Evolutionary conservation across 306 rosid species (phyloP).

Genomic region (Lathyrus aphaca): DNA sequence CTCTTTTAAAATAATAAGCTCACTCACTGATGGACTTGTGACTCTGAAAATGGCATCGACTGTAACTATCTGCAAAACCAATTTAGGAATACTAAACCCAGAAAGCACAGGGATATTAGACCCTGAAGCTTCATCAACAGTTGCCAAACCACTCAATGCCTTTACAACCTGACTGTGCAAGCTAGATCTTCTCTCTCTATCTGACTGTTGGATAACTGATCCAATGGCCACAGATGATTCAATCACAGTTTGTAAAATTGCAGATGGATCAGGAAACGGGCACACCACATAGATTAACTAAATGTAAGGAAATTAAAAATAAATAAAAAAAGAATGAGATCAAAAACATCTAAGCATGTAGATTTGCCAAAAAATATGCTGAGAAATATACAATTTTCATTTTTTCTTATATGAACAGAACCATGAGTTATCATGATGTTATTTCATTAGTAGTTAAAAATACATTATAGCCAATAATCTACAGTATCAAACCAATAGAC

Average conservation of each 20-base stretch:
- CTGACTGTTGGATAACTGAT: conserved; percentile 79
- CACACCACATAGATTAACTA: conserved; percentile 97
- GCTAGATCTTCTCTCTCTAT: conserved; percentile 81
- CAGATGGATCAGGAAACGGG: conserved; percentile 96
- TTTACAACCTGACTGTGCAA: conserved; percentile 88
- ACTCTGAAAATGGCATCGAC: conserved; percentile 96
- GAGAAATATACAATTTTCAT: conserved; percentile 26
- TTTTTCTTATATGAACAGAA: conserved; percentile 26
- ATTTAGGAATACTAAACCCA: conserved; percentile 81
- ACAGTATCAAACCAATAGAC: conserved; percentile 31
- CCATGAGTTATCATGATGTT: conserved; percentile 11
- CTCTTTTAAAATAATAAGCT: conserved; percentile 87
- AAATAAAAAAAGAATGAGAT: conserved; percentile 21
- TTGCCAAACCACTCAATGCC: conserved; percentile 87
- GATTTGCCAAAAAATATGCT: conserved; percentile 5
- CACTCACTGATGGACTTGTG: conserved; percentile 83
- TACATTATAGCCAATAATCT: conserved; percentile 32
- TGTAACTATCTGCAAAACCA: conserved; percentile 93
- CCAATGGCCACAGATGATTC: conserved; percentile 94
- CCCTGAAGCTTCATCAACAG: conserved; percentile 93
- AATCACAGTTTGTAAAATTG: conserved; percentile 84
- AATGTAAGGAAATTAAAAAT: conserved; percentile 24
- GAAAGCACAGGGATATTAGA: conserved; percentile 83
- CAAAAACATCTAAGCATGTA: conserved; percentile 24
- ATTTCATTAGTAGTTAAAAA: conserved; percentile 1